Evolutionary conservation across 2,329 filamentous ascomycete species (phyloP).

Genomic region (Parascedosporium putredinis): DNA sequence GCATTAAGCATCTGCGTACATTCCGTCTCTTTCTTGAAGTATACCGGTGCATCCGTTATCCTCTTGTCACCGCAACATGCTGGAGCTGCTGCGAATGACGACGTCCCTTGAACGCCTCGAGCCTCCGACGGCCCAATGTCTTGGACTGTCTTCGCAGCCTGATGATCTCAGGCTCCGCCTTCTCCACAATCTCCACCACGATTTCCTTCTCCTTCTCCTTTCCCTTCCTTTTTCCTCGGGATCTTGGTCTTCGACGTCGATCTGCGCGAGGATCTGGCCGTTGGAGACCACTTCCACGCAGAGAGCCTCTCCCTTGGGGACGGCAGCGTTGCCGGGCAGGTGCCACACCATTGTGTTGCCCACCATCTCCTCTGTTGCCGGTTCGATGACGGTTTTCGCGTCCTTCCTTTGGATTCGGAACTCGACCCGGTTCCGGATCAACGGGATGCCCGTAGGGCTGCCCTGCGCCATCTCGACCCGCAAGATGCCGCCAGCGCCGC

Average conservation of each 20-base stretch:
- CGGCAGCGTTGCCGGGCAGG: background rate
- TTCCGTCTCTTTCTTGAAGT: too few relatives aligned
- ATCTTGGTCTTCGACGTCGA: background rate
- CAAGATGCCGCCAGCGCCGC: background rate
- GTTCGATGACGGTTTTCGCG: background rate
- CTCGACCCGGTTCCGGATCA: conserved; percentile 1
- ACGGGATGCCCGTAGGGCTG: background rate
- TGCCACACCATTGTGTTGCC: conserved; percentile 2
- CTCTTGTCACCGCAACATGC: background rate
- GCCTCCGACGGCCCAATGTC: background rate
- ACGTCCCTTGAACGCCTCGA: background rate
- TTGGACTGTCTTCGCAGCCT: background rate
- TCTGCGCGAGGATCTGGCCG: background rate
- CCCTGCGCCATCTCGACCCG: conserved; percentile 5
- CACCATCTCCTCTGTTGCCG: conserved; percentile 1
- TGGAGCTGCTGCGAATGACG: background rate
- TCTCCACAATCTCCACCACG: background rate
- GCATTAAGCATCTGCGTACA: too few relatives aligned
- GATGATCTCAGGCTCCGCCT: background rate
- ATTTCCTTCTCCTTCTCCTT: background rate
- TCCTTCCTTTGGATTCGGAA: conserved; percentile 3
- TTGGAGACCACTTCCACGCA: conserved; percentile 2
- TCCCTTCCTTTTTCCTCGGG: background rate
- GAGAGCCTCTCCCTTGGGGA: background rate
- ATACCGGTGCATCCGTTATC: too few relatives aligned